Base-by-base conservation (phyloP, 306 rosid genomes). In the Casuarina glauca region DNA sequence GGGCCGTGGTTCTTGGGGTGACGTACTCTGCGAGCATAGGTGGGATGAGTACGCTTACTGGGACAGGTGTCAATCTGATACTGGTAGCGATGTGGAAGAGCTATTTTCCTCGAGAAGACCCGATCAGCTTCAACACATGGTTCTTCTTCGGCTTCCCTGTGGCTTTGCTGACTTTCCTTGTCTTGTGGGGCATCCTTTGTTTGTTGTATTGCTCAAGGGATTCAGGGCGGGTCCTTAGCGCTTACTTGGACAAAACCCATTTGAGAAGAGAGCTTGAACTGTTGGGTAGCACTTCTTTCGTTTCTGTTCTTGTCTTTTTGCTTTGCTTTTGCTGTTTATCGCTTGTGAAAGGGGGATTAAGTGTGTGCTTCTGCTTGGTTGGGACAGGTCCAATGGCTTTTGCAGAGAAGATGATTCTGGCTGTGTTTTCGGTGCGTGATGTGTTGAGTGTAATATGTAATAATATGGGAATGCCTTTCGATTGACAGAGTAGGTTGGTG, bases 1-100 rank as follows among this genome's bases (percentile, higher is more conserved):
- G 90, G 19, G 98, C 98, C n/a, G 98, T 94, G 76, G 78, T 90
- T 38, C 74, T 92, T 0, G 86, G 91, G 16, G 97, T 94, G 46
- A 85, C 83, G 41, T 94, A 84, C 52, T 85, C 93, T 0, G 76
- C 91, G 4, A 84, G 94, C 35, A 80, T 94, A 0, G 98, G 97
- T 0, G 98, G 98, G 5, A 86, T 89, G 51, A 88, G 96, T 81
- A 94, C 98, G 2, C 85, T 94, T 4, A 94, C 98, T 0, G 98
- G 98, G 38, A 94, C 97, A 41, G 98, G 98, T 46, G 98, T 94
- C 71, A 94, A 94, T 41, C 78, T 94, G 13, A 91, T 94, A 73
- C 43, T 94, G 83, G 88, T 82, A 0, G 98, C 97, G 20, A 89
- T 92, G 96, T 94, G 97, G 97, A 92, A 84, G 86, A 90, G 91